Evolutionary conservation across 352 stramenopile genomes (phyloP), one percentile per base, ranked within the genome.

Genomic region (Phytophthora tentaculata): DNA sequence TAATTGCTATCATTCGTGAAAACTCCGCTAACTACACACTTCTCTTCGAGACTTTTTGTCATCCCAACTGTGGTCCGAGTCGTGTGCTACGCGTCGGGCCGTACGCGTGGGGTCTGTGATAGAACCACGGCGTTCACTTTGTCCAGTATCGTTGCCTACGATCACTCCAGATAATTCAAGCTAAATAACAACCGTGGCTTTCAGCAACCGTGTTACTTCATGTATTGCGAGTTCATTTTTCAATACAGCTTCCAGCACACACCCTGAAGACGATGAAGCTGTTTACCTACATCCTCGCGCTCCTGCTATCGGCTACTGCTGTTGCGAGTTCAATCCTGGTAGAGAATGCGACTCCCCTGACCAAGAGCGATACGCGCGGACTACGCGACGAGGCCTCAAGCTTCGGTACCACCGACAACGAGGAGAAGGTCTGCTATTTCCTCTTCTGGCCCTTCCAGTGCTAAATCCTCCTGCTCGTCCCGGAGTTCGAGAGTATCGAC

Each of bases 371-470:
- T 6, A 3, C n/a, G 35, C 56, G 48, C 2, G 58, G 32, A 48
- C 29, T 70, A 28, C 55, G 56, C 14, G 43, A 62, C 14, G 61
- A 67, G 9, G 52, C 16, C 12, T 10, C 28, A 14, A 67, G 61
- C 41, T 20, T 67, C n/a, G 23, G 26, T 49, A 41, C 32, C 23
- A 12, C 58, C 20, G 51, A 28, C 52, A 32, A 53, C 16, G 26
- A 70, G 23, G 56, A 70, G 48, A 70, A 70, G 37, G 16, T 69
- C 35, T 70, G 56, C 48, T 51, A 61, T 37, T 23, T 65, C 20
- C 22, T 59, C 3, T 65, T 66, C 29, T 70, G 63, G 56, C 37
- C 56, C n/a, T 70, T 60, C 29, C 56, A 66, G 23, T 70, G 56
- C 56, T 70, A 37, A 65, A 58, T 16, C 41, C n/a, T 48, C 41